Evolutionary conservation across 495 filamentous ascomycete species (phyloP).

Genomic region (Hyaloscypha hepaticicola): DNA sequence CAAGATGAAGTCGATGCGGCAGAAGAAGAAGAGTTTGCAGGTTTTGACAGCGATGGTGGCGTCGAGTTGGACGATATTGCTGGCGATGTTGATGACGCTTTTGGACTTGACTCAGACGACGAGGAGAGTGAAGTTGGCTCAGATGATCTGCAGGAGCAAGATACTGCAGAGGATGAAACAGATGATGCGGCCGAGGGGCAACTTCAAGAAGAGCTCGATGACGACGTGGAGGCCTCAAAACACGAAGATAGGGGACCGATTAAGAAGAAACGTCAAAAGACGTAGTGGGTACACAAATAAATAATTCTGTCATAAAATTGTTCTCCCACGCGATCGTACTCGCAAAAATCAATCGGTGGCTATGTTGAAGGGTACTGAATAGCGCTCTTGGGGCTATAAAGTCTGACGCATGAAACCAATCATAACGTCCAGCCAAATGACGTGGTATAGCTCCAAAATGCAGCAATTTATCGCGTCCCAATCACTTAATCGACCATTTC

Average conservation of each 20-base stretch:
- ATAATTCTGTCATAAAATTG: too few species aligned
- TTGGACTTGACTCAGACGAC: slow-evolving; percentile 52
- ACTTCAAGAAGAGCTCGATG: slow-evolving; percentile 25
- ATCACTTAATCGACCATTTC: too few species aligned
- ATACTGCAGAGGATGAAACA: slow-evolving; percentile 12
- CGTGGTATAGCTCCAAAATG: too few species aligned
- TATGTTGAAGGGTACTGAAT: too few species aligned
- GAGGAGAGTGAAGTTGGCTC: slow-evolving; percentile 44
- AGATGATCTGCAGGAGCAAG: slow-evolving; percentile 36
- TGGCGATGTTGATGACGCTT: slow-evolving; percentile 38
- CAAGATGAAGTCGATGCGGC: slow-evolving; percentile 9
- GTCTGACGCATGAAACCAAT: too few species aligned
- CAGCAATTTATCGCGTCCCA: too few species aligned
- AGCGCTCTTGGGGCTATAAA: too few species aligned
- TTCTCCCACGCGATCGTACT: too few species aligned
- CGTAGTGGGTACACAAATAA: slow-evolving; percentile 9
- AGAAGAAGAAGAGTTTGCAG: slow-evolving; percentile 48
- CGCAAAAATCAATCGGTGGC: too few species aligned
- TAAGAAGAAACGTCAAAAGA: slow-evolving; percentile 34
- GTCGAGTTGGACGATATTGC: slow-evolving; percentile 40
- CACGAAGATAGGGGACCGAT: slow-evolving; percentile 4
- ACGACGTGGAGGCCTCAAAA: slow-evolving; percentile 16
- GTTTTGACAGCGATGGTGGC: slow-evolving; percentile 50
- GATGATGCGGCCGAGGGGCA: slow-evolving; percentile 27
- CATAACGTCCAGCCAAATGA: too few species aligned